Conservation (phyloP, 306 rosid genomes). For the Aeschynomene evenia region DNA sequence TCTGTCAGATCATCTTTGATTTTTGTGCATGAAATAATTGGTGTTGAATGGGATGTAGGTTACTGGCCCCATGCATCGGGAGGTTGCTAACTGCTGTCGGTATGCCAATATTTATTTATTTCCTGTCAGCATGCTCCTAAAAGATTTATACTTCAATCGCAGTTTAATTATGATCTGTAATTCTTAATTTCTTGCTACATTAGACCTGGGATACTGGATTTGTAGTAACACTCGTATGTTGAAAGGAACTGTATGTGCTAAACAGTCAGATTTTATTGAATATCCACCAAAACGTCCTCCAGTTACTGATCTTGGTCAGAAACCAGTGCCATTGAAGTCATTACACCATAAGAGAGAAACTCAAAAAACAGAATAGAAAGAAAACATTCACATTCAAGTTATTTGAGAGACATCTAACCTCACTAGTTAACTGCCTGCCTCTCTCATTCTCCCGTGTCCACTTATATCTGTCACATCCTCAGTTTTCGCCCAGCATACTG, state of each 20-base stretch:
- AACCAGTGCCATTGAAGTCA: not conserved
- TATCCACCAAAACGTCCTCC: not conserved
- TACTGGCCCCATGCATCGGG: conserved; percentile 98
- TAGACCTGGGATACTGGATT: conserved; percentile 11
- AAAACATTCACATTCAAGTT: not conserved
- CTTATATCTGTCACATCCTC: not conserved
- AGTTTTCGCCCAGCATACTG: not conserved
- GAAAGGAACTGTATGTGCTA: not conserved
- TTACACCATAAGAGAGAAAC: not conserved
- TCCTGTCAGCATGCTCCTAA: not conserved
- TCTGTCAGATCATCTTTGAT: not conserved
- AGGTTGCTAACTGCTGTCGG: conserved; percentile 99
- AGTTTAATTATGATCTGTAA: not conserved
- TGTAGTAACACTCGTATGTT: not conserved
- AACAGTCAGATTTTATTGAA: not conserved
- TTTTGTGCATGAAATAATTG: conserved; percentile 30
- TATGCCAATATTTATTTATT: conserved; percentile 36
- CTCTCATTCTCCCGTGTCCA: not conserved
- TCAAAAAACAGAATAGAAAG: not conserved
- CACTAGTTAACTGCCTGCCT: not conserved
- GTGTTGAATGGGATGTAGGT: conserved; percentile 54
- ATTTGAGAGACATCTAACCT: not conserved
- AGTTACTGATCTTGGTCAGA: not conserved
- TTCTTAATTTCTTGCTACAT: conserved; percentile 3
- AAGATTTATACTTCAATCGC: not conserved